Evolutionary conservation across 2,329 filamentous ascomycete genomes (phyloP).

Genomic region (Leptographium procerum): DNA sequence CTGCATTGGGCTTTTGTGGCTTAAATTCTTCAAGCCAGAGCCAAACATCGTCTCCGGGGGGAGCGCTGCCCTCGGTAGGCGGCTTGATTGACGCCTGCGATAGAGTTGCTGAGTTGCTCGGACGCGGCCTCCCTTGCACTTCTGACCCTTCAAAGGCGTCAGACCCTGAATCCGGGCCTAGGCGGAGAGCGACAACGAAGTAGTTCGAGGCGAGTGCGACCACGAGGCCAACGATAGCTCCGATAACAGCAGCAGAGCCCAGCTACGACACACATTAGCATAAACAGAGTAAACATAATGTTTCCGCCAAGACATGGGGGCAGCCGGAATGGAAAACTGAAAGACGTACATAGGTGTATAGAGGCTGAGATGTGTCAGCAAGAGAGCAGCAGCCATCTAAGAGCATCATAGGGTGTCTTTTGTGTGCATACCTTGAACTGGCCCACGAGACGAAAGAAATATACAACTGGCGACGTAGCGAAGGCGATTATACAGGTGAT

Average conservation of each 20-base stretch:
- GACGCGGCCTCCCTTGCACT: neutral
- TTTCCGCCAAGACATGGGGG: no score
- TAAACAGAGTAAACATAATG: slow-evolving; percentile 24
- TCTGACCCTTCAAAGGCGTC: slow-evolving; percentile 4
- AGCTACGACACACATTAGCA: slow-evolving; percentile 19
- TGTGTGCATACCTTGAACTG: slow-evolving; percentile 20
- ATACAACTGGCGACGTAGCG: slow-evolving; percentile 12
- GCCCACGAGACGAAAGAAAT: slow-evolving; percentile 20
- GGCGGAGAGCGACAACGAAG: slow-evolving; percentile 39
- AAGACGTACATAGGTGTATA: slow-evolving; percentile 30
- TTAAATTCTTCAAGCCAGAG: slow-evolving; percentile 13
- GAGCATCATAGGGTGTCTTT: no score
- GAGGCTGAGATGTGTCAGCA: slow-evolving; percentile 20
- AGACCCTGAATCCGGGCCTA: slow-evolving; percentile 17
- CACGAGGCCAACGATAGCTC: slow-evolving; percentile 49
- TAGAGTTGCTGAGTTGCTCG: neutral
- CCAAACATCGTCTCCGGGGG: slow-evolving; percentile 11
- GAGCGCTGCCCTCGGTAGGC: neutral
- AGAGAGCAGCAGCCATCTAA: neutral
- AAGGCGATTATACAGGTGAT: slow-evolving; percentile 23
- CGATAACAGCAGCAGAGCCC: slow-evolving; percentile 55
- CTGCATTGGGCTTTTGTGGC: neutral
- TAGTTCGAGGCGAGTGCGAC: slow-evolving; percentile 45
- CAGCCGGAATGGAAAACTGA: slow-evolving; percentile 18
- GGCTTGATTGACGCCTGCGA: neutral